phyloP scores from a whole-genome alignment of 306 rosid genomes.

The Lotus japonicus region DNA sequence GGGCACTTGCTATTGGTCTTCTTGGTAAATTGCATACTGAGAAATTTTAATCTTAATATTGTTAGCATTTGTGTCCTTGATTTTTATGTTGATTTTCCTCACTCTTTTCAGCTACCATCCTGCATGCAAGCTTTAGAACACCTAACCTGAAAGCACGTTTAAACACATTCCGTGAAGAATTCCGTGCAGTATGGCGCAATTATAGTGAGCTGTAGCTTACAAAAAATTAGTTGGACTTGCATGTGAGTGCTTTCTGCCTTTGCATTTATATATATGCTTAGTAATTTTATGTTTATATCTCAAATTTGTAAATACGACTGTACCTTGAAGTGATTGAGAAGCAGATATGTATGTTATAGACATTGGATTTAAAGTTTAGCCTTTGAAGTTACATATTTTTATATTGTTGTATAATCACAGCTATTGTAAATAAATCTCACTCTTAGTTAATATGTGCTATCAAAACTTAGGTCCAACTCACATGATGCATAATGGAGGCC shows the following conservation, averaged over 20 bases:
- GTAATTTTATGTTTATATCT: neutral
- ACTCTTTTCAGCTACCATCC: slow-evolving; percentile 56
- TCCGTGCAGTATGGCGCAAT: slow-evolving; percentile 99
- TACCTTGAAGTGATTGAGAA: slow-evolving; percentile 9
- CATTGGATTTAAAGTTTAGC: neutral
- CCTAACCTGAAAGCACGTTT: slow-evolving; percentile 98
- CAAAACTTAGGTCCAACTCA: no score
- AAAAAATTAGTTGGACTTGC: slow-evolving; percentile 15
- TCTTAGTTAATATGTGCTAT: no score
- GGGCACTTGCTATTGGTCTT: slow-evolving; percentile 83
- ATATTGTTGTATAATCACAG: no score
- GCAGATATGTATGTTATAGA: neutral
- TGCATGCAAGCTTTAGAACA: slow-evolving; percentile 97
- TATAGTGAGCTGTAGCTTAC: slow-evolving; percentile 83
- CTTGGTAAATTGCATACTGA: slow-evolving; percentile 49
- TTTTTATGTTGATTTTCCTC: slow-evolving; percentile 18
- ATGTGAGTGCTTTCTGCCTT: slow-evolving; percentile 43
- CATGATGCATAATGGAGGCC: no score
- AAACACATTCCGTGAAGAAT: slow-evolving; percentile 97
- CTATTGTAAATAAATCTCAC: no score
- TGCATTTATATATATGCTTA: neutral
- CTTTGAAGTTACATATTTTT: no score
- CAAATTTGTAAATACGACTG: neutral
- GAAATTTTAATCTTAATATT: neutral
- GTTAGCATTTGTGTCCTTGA: neutral